Percentiles rank a stretch among this genome's conserved stretches.
Conservation (phyloP, 192 early-diverging fungal species). For the Mortierella alpina region DNA sequence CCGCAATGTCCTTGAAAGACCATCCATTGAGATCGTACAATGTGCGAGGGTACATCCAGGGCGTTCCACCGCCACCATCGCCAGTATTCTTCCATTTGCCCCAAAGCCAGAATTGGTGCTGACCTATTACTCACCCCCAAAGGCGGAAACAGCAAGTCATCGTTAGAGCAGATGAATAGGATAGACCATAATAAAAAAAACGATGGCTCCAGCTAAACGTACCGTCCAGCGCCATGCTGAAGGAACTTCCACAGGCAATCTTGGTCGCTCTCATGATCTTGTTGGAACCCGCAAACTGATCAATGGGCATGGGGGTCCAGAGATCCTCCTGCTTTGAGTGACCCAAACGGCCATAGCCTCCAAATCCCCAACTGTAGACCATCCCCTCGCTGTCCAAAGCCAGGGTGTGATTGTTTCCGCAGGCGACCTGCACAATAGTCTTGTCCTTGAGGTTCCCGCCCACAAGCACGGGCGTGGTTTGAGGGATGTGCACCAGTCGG, state of each 20-base stretch:
- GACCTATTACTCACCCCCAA: conserved; percentile 6
- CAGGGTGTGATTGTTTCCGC: conserved; percentile 73
- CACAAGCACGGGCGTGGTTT: conserved; percentile 53
- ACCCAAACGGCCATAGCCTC: conserved; percentile 74
- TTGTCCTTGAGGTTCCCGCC: conserved; percentile 34
- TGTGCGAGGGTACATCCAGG: conserved; percentile 62
- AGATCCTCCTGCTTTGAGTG: conserved; percentile 65
- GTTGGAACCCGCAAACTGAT: conserved; percentile 52
- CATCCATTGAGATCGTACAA: conserved; percentile 63
- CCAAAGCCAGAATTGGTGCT: conserved; percentile 58
- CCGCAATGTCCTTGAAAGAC: conserved; percentile 51
- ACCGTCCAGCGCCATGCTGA: conserved; percentile 61
- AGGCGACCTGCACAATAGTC: conserved; percentile 62
- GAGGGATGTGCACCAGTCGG: conserved; percentile 52
- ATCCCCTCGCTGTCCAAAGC: conserved; percentile 60
- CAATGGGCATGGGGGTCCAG: conserved; percentile 54
- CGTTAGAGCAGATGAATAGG: background rate
- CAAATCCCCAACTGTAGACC: conserved; percentile 76
- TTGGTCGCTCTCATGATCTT: conserved; percentile 37
- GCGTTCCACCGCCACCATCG: conserved; percentile 61
- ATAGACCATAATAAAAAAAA: background rate
- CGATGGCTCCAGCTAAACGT: background rate
- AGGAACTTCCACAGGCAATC: conserved; percentile 60
- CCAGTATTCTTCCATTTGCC: conserved; percentile 67
- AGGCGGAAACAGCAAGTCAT: background rate